Conservation (phyloP, 805 yeast species). For the Kazachstania taianensis region DNA sequence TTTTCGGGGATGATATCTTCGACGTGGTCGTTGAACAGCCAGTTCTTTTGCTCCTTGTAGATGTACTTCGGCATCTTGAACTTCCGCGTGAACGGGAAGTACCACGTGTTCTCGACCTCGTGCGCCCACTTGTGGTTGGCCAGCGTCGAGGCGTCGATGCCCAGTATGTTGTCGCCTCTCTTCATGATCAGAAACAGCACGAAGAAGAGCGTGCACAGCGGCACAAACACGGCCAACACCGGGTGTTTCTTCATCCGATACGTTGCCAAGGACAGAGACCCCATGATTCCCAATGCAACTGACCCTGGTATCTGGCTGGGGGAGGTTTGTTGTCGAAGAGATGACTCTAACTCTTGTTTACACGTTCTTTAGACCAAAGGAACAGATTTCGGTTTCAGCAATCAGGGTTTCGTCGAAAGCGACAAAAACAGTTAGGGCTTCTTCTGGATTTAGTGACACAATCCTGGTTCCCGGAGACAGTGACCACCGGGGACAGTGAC, state of each 20-base stretch:
- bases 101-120: slow-evolving; percentile 28
- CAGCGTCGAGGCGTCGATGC: slow-evolving; percentile 18
- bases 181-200: slow-evolving; percentile 17
- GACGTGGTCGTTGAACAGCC: slow-evolving; percentile 41
- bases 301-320: too few species aligned
- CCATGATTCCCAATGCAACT: too few species aligned
- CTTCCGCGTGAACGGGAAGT: slow-evolving; percentile 27
- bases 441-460: too few species aligned
- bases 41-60: slow-evolving; percentile 31
- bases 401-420: too few species aligned
- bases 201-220: slow-evolving; percentile 14
- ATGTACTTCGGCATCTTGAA: slow-evolving; percentile 37
- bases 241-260: slow-evolving; percentile 25
- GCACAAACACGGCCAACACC: slow-evolving; percentile 16
- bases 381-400: too few species aligned
- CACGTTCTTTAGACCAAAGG: too few species aligned
- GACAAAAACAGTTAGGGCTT: too few species aligned
- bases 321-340: too few species aligned
- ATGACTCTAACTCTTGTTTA: too few species aligned
- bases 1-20: slow-evolving; percentile 54
- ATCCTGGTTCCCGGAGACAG: too few species aligned
- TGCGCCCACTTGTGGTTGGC: slow-evolving; percentile 29
- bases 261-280: slow-evolving; percentile 10
- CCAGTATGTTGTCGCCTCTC: slow-evolving; percentile 16
- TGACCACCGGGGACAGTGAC: too few species aligned